Percentiles rank a stretch among this genome's conserved stretches.
phyloP scores from a whole-genome alignment of 768 basidiomycete genomes.

The Hemileccinum impolitum region DNA sequence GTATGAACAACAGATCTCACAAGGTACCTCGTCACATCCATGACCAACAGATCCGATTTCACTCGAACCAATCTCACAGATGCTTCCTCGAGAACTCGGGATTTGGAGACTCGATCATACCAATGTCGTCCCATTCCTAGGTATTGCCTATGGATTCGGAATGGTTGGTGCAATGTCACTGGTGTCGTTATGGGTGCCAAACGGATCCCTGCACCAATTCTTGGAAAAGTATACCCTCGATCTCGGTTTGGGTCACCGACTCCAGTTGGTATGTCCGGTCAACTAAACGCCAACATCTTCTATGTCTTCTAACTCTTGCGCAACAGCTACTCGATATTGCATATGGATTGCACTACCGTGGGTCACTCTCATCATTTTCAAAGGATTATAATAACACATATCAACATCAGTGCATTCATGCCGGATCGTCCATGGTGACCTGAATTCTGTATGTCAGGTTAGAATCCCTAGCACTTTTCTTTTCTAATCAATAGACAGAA shows the following conservation, averaged over 20 bases:
- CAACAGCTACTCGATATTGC: slow-evolving; percentile 13
- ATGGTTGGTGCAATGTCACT: slow-evolving; percentile 19
- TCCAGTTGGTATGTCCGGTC: slow-evolving; percentile 16
- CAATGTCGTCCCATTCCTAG: slow-evolving; percentile 29
- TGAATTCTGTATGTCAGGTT: slow-evolving; percentile 9
- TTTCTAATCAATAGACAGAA: slow-evolving; percentile 6
- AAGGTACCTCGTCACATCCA: background rate
- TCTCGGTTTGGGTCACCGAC: background rate
- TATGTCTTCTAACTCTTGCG: slow-evolving; percentile 19
- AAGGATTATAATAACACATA: background rate
- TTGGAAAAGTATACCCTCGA: slow-evolving; percentile 1
- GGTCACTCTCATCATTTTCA: background rate
- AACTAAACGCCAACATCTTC: background rate
- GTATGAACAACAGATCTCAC: background rate
- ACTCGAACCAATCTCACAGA: background rate
- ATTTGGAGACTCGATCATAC: slow-evolving; percentile 29
- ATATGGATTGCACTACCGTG: slow-evolving; percentile 15
- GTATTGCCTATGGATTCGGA: slow-evolving; percentile 26
- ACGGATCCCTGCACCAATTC: slow-evolving; percentile 23
- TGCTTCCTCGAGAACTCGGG: slow-evolving; percentile 27
- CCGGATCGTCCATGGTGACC: slow-evolving; percentile 16
- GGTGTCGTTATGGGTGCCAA: slow-evolving; percentile 32
- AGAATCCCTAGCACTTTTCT: too few species aligned
- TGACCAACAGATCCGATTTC: background rate
- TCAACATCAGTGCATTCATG: slow-evolving; percentile 14